Evolutionary conservation across 2,329 filamentous ascomycete genomes (phyloP), one percentile per base, ranked within the genome.

Genomic region (Scedosporium boydii): DNA sequence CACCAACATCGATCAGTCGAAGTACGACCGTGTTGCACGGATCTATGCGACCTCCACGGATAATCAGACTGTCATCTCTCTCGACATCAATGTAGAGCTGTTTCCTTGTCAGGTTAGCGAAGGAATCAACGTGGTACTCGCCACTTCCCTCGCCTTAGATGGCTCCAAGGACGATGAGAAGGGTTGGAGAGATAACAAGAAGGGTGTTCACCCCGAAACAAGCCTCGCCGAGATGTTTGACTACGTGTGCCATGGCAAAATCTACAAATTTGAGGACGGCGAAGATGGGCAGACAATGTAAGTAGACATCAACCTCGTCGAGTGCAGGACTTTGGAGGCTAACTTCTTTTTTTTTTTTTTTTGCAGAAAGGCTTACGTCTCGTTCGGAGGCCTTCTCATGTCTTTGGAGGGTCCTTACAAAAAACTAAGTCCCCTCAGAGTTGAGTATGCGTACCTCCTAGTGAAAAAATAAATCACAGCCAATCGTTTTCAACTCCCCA

Each of bases 11-110:
- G 90, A 96, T 78, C 83, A 87, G 71, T 84, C 87, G 71, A 96
- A 97, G 78, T 99, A 99, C 77, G 95, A 98, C 78, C 91, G 93
- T 67, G 93, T 97, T 27, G 89, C 91, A 62, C 93, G 95, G 68
- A 85, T 98, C 72, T 85, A 80, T 62, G 92, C 86, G 72, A 89
- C 83, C 60, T 93, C 89, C 26, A 81, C 83, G 68, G 91, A 96
- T 77, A 84, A 83, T 69, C 81, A 85, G 66, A 90, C 89, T 34
- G 82, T 85, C 66, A 87, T 98, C 79, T 87, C 86, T 5, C 89
- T 99, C 64, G 95, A 99, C 77, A 87, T 98, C 77, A 97, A 98
- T 80, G 89, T 86, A 63, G 93, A 99, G 77, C 85, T 99, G 6
- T 97, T 95, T 76, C 90, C 90, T 2, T 85, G 90, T 69, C 62